A percentile compares a stretch with the other conserved stretches of the same genome.
phyloP scores from a whole-genome alignment of 2,329 filamentous ascomycete genomes.

The Elsinoe fawcettii region DNA sequence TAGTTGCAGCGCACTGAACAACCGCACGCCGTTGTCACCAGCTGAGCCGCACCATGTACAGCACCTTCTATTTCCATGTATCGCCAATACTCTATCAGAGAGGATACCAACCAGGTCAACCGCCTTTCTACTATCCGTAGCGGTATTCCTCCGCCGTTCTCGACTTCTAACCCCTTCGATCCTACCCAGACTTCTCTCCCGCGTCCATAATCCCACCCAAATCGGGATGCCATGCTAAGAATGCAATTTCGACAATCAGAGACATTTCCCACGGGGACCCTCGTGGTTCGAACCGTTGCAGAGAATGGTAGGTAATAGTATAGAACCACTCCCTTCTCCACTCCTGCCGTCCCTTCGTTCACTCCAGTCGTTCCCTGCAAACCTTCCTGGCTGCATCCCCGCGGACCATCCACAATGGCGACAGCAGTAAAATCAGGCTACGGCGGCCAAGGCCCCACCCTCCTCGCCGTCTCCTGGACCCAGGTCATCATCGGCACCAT shows the following conservation, averaged over 20 bases:
- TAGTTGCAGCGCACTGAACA: background rate
- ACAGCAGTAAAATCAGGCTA: background rate
- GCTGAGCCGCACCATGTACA: background rate
- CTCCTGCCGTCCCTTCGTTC: background rate
- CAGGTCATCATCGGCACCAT: background rate
- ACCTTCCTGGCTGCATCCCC: background rate
- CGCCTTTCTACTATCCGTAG: background rate
- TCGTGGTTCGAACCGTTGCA: background rate
- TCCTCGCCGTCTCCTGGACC: background rate
- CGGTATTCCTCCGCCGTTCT: background rate
- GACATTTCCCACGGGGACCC: background rate
- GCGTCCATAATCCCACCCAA: background rate
- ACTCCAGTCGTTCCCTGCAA: background rate
- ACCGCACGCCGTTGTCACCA: background rate
- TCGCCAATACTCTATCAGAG: background rate
- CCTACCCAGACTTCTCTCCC: background rate
- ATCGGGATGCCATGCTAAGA: background rate
- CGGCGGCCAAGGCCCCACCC: background rate
- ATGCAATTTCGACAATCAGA: background rate
- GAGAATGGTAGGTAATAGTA: background rate
- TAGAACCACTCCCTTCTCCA: background rate
- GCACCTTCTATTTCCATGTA: background rate
- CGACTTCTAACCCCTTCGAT: background rate
- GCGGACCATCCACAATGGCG: background rate
- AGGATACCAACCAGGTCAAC: background rate